phyloP scores from a whole-genome alignment of 169 alveolate species.

The Amoebophrya sp. region DNA sequence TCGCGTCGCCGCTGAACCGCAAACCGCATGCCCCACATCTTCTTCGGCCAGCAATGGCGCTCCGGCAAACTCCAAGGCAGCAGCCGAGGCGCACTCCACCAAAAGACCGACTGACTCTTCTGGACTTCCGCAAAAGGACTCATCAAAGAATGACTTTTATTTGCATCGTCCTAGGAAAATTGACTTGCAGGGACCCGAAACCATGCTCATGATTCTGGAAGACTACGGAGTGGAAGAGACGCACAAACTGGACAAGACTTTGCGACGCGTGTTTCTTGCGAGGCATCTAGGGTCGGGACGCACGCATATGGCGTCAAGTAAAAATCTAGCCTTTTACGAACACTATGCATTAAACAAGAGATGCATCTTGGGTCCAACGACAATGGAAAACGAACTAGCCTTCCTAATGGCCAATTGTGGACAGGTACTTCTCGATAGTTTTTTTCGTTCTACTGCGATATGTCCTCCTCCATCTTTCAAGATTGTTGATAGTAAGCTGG shows the following conservation, averaged over 20 bases:
- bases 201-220: neutral
- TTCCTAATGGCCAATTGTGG: neutral
- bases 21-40: neutral
- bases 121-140: too few species aligned
- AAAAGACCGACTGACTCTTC: too few species aligned
- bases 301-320: neutral
- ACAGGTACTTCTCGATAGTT: too few species aligned
- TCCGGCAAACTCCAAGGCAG: too few species aligned
- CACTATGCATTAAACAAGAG: neutral
- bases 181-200: neutral
- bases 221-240: neutral
- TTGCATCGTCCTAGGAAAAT: neutral
- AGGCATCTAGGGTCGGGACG: neutral
- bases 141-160: too few species aligned
- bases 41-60: too few species aligned
- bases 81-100: neutral
- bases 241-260: neutral
- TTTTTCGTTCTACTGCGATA: too few species aligned
- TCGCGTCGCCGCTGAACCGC: neutral
- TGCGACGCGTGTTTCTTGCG: neutral
- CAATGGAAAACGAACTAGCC: neutral
- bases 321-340: neutral
- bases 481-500: too few species aligned
- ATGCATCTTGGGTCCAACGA: neutral
- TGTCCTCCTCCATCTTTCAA: too few species aligned